These are phyloP conservation scores for Pleurozium schreberi DNA, from an alignment of 225 moss, liverwort and hornwort genomes.

Conservation along the genomic window DNA sequence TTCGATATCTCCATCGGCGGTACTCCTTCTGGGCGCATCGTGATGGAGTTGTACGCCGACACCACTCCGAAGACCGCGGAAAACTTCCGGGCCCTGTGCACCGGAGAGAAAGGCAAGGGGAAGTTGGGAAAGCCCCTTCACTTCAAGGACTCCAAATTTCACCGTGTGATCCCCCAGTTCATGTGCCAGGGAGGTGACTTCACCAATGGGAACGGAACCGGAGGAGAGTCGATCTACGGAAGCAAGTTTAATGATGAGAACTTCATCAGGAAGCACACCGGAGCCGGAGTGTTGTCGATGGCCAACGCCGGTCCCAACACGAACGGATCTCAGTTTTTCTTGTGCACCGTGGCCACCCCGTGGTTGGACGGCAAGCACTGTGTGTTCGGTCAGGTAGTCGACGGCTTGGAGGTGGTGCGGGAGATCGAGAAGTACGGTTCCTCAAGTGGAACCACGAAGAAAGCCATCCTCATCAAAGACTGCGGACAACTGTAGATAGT, in stretches of 20 bases:
- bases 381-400: conserved; percentile 47
- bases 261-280: conserved; percentile 48
- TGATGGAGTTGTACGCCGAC: conserved; percentile 60
- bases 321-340: conserved; percentile 76
- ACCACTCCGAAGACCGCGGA: conserved; percentile 45
- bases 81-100: conserved; percentile 61
- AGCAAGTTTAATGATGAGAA: conserved; percentile 59
- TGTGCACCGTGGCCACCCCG: conserved; percentile 53
- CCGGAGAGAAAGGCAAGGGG: conserved; percentile 56
- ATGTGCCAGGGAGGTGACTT: conserved; percentile 91
- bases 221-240: conserved; percentile 84
- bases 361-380: conserved; percentile 76
- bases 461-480: neutral
- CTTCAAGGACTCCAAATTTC: conserved; percentile 55
- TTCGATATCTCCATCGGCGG: conserved; percentile 57
- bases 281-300: conserved; percentile 63
- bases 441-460: neutral
- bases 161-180: conserved; percentile 60
- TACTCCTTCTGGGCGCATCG: conserved; percentile 10
- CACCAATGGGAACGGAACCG: conserved; percentile 59
- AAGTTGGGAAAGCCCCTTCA: conserved; percentile 35
- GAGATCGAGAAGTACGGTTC: conserved; percentile 8
- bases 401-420: conserved; percentile 28
- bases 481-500: conserved; percentile 17
- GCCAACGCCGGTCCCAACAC: conserved; percentile 62